Conservation (phyloP, 2,329 filamentous ascomycete species). For the Fusarium sp. region DNA sequence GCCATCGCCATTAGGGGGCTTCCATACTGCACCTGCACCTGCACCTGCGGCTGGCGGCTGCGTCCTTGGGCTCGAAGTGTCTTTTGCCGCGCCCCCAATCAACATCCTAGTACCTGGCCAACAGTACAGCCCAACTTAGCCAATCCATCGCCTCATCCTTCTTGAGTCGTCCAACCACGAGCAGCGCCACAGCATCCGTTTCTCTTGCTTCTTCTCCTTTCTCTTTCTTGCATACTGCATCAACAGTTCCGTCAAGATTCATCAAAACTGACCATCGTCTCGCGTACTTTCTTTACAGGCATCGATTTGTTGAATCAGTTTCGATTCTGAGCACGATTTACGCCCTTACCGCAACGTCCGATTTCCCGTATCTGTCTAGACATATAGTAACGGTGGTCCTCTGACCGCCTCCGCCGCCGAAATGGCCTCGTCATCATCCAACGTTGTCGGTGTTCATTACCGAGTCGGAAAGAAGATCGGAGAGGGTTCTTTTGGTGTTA, state of each 20-base stretch:
- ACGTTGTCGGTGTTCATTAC: slow-evolving; percentile 99
- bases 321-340: slow-evolving; percentile 25
- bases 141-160: slow-evolving; percentile 40
- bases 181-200: slow-evolving; percentile 36
- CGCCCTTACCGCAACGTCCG: slow-evolving; percentile 17
- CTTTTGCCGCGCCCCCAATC: slow-evolving; percentile 43
- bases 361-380: slow-evolving; percentile 24
- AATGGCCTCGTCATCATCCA: slow-evolving; percentile 92
- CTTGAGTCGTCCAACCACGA: slow-evolving; percentile 34
- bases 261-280: slow-evolving; percentile 40
- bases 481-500: slow-evolving; percentile 97
- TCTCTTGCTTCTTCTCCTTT: slow-evolving; percentile 25
- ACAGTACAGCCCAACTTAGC: slow-evolving; percentile 29
- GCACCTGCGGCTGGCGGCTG: slow-evolving; percentile 36
- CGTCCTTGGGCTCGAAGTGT: slow-evolving; percentile 30
- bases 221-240: background rate
- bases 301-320: slow-evolving; percentile 37
- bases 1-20: slow-evolving; percentile 25
- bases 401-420: slow-evolving; percentile 45
- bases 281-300: slow-evolving; percentile 29
- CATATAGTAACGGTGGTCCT: slow-evolving; percentile 39
- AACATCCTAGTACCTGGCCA: slow-evolving; percentile 36
- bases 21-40: slow-evolving; percentile 30
- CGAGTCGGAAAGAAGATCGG: slow-evolving; percentile 99
- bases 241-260: slow-evolving; percentile 28